These are phyloP conservation scores for Dactylellina sp. DNA, from an alignment of 2,329 filamentous ascomycete genomes.

Conservation along the genomic window DNA sequence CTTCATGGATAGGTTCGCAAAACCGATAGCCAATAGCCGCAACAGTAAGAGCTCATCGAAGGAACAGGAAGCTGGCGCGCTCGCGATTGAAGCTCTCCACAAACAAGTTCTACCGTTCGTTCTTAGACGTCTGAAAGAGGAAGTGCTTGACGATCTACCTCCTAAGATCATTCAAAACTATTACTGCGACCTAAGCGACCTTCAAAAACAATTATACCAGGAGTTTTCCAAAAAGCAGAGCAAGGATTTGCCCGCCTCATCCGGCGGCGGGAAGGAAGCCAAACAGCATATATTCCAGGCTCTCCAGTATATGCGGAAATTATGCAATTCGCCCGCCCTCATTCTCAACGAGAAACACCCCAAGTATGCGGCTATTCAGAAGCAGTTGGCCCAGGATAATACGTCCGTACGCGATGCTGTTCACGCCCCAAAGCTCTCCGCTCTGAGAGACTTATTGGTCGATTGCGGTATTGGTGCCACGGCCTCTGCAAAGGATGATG, in stretches of 20 bases:
- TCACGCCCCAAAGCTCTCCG: conserved; percentile 92
- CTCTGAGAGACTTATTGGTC: conserved; percentile 91
- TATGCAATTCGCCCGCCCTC: conserved; percentile 96
- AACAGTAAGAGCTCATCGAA: conserved; percentile 98
- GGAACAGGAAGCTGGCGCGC: conserved; percentile 94
- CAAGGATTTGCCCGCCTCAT: conserved; percentile 84
- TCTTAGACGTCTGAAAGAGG: conserved; percentile 93
- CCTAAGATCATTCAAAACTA: conserved; percentile 99
- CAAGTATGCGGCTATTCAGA: conserved; percentile 88
- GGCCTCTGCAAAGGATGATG: conserved; percentile 67
- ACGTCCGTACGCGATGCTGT: conserved; percentile 84
- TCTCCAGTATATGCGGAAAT: conserved; percentile 98
- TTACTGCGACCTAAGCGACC: conserved; percentile 95
- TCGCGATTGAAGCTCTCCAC: conserved; percentile 97
- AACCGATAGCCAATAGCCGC: conserved; percentile 92
- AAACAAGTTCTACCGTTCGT: conserved; percentile 98
- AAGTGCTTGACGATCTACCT: conserved; percentile 93
- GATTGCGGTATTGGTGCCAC: conserved; percentile 95
- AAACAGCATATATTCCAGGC: conserved; percentile 99
- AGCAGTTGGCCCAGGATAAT: conserved; percentile 79
- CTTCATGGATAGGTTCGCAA: conserved; percentile 94
- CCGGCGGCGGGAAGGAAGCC: conserved; percentile 82
- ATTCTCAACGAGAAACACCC: conserved; percentile 95
- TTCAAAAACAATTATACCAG: conserved; percentile 94
- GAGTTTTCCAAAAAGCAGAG: conserved; percentile 95